Evolutionary conservation across 441 rosid genomes (phyloP).

Genomic region (Arabidopsis lyrata): DNA sequence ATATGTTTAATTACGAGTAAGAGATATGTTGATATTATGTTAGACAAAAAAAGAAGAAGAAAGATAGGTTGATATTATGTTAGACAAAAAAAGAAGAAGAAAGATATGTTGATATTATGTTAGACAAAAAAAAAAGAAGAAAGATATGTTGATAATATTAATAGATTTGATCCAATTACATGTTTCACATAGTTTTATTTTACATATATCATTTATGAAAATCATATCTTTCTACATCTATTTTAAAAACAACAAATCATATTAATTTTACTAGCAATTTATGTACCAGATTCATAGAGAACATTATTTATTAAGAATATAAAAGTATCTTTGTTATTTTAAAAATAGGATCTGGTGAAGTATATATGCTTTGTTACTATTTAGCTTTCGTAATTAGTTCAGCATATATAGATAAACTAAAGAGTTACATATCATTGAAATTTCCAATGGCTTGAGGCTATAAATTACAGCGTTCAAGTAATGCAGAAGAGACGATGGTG

Average conservation of each 20-base stretch:
- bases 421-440: background rate
- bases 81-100: too few relatives aligned
- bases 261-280: background rate
- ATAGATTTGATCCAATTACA: background rate
- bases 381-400: background rate
- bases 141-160: background rate
- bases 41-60: background rate
- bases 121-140: too few relatives aligned
- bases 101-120: too few relatives aligned
- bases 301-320: background rate
- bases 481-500: conserved; percentile 2
- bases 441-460: background rate
- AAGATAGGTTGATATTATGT: too few relatives aligned
- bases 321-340: background rate
- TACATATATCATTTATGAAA: background rate
- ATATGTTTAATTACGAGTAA: background rate
- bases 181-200: background rate
- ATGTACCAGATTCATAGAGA: background rate
- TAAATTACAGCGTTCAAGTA: background rate
- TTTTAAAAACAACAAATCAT: background rate
- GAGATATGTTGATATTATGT: background rate
- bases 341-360: too few relatives aligned
- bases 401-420: background rate
- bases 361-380: too few relatives aligned
- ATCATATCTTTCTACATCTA: background rate